Conservation (phyloP, 2,329 filamentous ascomycete species). For the Epichloe uncinata region DNA sequence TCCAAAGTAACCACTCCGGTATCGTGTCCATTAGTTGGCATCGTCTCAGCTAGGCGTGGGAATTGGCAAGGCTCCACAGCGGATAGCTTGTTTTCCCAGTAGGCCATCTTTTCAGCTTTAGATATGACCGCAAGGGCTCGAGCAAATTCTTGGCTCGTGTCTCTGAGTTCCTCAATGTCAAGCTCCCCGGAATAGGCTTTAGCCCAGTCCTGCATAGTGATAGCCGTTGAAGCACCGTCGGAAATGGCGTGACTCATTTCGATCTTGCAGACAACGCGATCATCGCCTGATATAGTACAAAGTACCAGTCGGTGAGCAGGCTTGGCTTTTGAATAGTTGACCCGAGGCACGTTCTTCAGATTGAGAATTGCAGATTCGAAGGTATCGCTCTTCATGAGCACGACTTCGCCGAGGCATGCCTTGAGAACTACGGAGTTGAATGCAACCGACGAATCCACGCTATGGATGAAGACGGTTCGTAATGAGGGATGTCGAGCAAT, state of each 20-base stretch:
- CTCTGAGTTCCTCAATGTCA: neutral
- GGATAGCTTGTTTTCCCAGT: slow-evolving; percentile 6
- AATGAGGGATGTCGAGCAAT: slow-evolving; percentile 6
- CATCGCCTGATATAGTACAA: neutral
- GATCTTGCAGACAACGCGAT: slow-evolving; percentile 4
- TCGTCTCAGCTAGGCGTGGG: neutral
- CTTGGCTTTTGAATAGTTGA: neutral
- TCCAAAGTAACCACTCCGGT: neutral
- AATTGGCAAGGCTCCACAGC: slow-evolving; percentile 6
- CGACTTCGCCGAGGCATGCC: neutral
- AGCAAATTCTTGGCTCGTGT: neutral
- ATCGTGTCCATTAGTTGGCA: neutral
- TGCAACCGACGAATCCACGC: slow-evolving; percentile 2
- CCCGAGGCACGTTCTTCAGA: neutral
- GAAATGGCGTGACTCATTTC: slow-evolving; percentile 8
- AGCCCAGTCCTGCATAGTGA: slow-evolving; percentile 3
- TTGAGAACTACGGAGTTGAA: slow-evolving; percentile 4
- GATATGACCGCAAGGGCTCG: slow-evolving; percentile 1
- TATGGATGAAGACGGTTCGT: slow-evolving; percentile 6
- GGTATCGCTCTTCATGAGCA: neutral
- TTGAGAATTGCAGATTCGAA: neutral
- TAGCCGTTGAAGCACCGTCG: slow-evolving; percentile 5
- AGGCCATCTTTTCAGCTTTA: slow-evolving; percentile 1
- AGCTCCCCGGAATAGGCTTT: slow-evolving; percentile 3
- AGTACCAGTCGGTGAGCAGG: slow-evolving; percentile 3